Evolutionary conservation across 148 eudicot genomes (phyloP), one percentile per base, ranked within the genome.

Genomic region (Spergularia bocconei): DNA sequence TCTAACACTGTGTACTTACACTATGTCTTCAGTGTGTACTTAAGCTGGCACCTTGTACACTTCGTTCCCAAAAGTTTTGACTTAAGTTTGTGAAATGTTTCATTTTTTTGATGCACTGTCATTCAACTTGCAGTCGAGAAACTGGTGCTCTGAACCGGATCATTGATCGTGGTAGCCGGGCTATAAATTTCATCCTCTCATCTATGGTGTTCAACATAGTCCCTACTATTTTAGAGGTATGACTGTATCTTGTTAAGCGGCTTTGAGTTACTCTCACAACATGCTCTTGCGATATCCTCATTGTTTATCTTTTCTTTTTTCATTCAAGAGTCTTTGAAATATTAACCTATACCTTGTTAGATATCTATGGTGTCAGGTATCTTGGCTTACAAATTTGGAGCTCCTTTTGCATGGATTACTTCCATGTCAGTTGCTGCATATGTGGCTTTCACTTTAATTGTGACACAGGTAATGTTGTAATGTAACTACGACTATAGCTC

Each of bases 141-240:
- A 94, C 98, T 70, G 98, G 98, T 72, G 98, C 79, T 80, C 85
- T 94, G 15, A 91, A 83, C 83, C 93, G 98, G 63, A 89, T 86
- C 67, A 91, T 94, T 75, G 98, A 94, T 80, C 98, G 98, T 82
- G 98, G 98, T 82, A 94, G 98, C 88, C 97, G 98, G 76, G 98
- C 96, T 74, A 94, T 94, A 78, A 91, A 91, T 80, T 94, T 91
- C 79, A 85, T 94, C 74, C 97, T 94, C 69, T 87, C 96, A 33
- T 79, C 98, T 72, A 94, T 90, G 97, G 93, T 94, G 73, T 91
- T 94, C 80, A 94, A 94, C 84, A 82, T 94, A 67, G 89, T 91
- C 48, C 98, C 98, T 55, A 94, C 97, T 62, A 62, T 94, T 50
- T 71, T 94, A 76, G 98, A 94, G 98, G 98, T 94, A 85, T 38